Percentiles rank a stretch among this genome's conserved stretches.
phyloP scores from a whole-genome alignment of 441 rosid species.

The Populus trichocarpa region DNA sequence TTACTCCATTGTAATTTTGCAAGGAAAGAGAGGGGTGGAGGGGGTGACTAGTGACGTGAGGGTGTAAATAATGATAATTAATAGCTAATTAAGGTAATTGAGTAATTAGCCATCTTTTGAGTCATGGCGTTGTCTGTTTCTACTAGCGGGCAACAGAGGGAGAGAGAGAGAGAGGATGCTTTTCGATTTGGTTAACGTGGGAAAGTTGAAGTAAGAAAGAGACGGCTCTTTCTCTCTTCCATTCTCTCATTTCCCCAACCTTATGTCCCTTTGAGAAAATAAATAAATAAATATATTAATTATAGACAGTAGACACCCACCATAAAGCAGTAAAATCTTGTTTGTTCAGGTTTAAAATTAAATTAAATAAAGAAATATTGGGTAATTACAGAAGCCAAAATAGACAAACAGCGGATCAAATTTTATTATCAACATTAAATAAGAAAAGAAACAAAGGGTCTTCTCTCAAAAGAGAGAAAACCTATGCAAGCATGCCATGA shows the following conservation, averaged over 20 bases:
- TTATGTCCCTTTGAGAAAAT: background rate
- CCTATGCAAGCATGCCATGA: constrained; percentile 6
- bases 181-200: constrained; percentile 77
- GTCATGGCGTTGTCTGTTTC: constrained; percentile 36
- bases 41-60: constrained; percentile 19
- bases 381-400: background rate
- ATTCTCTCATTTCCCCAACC: background rate
- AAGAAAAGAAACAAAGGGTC: background rate
- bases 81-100: constrained; percentile 40
- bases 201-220: constrained; percentile 33
- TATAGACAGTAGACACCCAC: background rate
- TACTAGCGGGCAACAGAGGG: constrained; percentile 22
- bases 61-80: constrained; percentile 34
- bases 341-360: background rate
- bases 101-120: constrained; percentile 26
- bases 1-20: background rate
- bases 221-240: constrained; percentile 25
- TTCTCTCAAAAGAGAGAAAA: background rate
- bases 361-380: background rate
- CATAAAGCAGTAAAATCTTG: background rate
- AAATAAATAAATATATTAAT: background rate
- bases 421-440: background rate
- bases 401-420: background rate
- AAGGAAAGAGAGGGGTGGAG: background rate
- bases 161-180: constrained; percentile 29